Percentiles rank a stretch among this genome's conserved stretches.
Evolutionary conservation across 768 basidiomycete species (phyloP).

Genomic region (Austroboletus eburneus): DNA sequence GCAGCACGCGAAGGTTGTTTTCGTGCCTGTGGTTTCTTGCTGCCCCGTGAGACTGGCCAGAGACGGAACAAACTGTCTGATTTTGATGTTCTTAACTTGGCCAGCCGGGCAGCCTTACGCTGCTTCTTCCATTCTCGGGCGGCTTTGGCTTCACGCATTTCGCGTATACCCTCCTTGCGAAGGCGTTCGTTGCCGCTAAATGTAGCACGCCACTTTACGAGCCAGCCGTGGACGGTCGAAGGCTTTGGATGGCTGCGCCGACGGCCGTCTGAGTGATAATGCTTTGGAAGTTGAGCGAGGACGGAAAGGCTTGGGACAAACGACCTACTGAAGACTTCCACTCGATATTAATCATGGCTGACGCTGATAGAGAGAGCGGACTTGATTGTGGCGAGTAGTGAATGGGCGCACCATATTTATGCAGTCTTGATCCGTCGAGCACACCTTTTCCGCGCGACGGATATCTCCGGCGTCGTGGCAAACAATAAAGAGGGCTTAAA

Average conservation of each 20-base stretch:
- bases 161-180: slow-evolving; percentile 64
- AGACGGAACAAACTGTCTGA: slow-evolving; percentile 19
- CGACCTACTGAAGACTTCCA: slow-evolving; percentile 32
- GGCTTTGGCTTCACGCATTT: slow-evolving; percentile 58
- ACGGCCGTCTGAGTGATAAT: slow-evolving; percentile 35
- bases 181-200: slow-evolving; percentile 57
- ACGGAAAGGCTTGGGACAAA: background rate
- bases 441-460: slow-evolving; percentile 14
- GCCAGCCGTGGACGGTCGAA: slow-evolving; percentile 70
- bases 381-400: slow-evolving; percentile 9
- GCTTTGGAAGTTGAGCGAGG: slow-evolving; percentile 13
- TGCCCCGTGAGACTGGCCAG: slow-evolving; percentile 26
- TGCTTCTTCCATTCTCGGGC: slow-evolving; percentile 28
- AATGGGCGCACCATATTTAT: slow-evolving; percentile 12
- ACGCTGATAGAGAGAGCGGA: slow-evolving; percentile 1
- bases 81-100: slow-evolving; percentile 12
- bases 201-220: slow-evolving; percentile 75
- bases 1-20: slow-evolving; percentile 5
- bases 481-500: slow-evolving; percentile 3
- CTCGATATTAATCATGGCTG: slow-evolving; percentile 28
- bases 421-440: slow-evolving; percentile 2
- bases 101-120: slow-evolving; percentile 18
- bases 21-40: slow-evolving; percentile 13
- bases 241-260: slow-evolving; percentile 47
- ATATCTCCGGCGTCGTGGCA: slow-evolving; percentile 12